Base-by-base conservation (phyloP, 106 monocot genomes). In the Dioscorea dumetorum region DNA sequence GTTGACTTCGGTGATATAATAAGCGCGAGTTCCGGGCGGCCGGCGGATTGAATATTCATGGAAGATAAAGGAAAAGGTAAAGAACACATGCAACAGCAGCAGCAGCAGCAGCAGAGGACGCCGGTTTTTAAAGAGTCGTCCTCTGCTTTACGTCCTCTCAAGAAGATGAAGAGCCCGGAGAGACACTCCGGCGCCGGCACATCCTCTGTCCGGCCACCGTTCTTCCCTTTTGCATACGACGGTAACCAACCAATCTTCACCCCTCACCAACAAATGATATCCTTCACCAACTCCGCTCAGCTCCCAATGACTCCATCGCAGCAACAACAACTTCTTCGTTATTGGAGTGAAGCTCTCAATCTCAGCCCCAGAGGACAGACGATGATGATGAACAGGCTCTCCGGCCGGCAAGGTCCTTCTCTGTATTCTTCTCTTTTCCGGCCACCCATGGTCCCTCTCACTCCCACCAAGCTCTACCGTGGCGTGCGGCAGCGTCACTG, bases 401-500 rank as follows among this genome's bases (percentile, higher is more conserved):
- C 73, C 5, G 70, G 60, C 6, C 53, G 23, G 22, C 57, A 15
- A 10, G 56, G 56, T n/a, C 13, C 6, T 24, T 22, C 50, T 3
- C 61, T 34, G 4, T 59, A 59, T 20, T 22, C 58, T 21, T 70
- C 65, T 56, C 57, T 62, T 23, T 48, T 41, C 0, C 73, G 64
- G 60, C 24, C 72, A 20, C 77, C 58, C n/a, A 18, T 28, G 14
- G 3, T 33, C 8, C 66, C 70, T 9, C 60, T 66, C 5, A 32
- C 63, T 19, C 77, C 76, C 14, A 61, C 80, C 1, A 87, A 87
- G 80, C 77, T 87, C 2, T 87, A 87, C 77, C 63, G 87, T 20
- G 87, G 87, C 17, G 87, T 87, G 12, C 61, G 87, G 74, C 87
- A 87, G 64, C 73, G 87, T 71, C 87, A 82, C 67, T 87, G 87